Evolutionary conservation across 352 stramenopile genomes (phyloP), one percentile per base, ranked within the genome.

Genomic region (Phytophthora hybrid): DNA sequence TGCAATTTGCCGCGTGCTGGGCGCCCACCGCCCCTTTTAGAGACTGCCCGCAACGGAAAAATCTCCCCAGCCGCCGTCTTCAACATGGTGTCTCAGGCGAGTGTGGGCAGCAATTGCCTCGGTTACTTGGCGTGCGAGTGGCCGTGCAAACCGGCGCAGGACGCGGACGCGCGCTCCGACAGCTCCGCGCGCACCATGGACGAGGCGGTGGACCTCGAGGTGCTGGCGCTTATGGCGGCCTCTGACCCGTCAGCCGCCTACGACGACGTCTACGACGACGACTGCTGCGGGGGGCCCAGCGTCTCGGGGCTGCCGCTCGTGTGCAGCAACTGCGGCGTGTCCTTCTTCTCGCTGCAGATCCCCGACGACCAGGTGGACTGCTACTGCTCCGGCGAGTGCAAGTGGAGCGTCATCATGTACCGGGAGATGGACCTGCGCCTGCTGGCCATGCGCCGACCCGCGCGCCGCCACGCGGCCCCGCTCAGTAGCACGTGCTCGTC

Each of bases 341-440:
- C 84, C 60, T 96, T 93, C 76, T 94, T 93, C 69, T 92, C 86
- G 56, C 75, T 94, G 55, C 83, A 89, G 55, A 84, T 88, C 47
- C 74, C 79, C 3, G 77, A 87, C 51, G 84, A 91, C 63, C 80
- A 92, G 39, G 71, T 90, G 62, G 84, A 93, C 58, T 92, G 80
- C 71, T 96, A 94, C 71, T 96, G 89, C 76, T 96, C 89, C 32
- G 89, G 89, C 63, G 89, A 96, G 77, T 96, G 89, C 86, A 96
- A 96, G 75, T 96, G 89, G 89, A 96, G 89, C 66, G 87, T 96
- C 59, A 92, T 94, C 60, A 92, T 96, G 82, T 92, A 91, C 74
- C 82, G 80, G 18, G 86, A 96, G 54, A 94, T 96, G 82, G 84
- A 93, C 49, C 76, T 79, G n/a, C 88, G 83, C 58, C 82, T 93